phyloP scores from a whole-genome alignment of 345 rosid species.

The Populus simonii region DNA sequence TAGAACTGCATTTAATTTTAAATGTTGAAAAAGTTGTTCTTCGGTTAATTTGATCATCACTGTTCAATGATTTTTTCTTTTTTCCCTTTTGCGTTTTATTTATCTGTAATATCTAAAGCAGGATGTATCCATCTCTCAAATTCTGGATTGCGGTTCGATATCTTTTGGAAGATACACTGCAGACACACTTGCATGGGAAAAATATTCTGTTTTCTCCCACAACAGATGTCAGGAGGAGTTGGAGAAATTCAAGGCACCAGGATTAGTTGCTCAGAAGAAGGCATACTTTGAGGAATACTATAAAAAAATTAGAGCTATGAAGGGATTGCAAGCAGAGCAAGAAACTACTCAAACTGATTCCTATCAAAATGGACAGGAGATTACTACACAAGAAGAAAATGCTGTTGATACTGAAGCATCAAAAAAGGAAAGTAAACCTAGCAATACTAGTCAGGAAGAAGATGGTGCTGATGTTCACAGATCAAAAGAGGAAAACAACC shows the following conservation, averaged over 20 bases:
- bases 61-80: neutral
- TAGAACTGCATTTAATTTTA: neutral
- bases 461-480: neutral
- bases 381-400: neutral
- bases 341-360: neutral
- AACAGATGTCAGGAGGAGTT: conserved; percentile 24
- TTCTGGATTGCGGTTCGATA: conserved; percentile 18
- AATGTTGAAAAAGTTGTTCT: neutral
- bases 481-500: neutral
- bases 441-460: neutral
- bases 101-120: neutral
- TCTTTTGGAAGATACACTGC: conserved; percentile 24
- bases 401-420: neutral
- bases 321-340: conserved; percentile 17
- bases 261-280: conserved; percentile 31
- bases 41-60: neutral
- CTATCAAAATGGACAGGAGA: neutral
- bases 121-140: conserved; percentile 6
- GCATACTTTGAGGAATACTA: conserved; percentile 32
- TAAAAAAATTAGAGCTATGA: conserved; percentile 20
- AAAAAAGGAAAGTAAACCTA: conserved; percentile 1
- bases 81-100: neutral
- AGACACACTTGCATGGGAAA: conserved; percentile 30
- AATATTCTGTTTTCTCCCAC: conserved; percentile 25
- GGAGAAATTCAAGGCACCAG: conserved; percentile 22